phyloP scores from a whole-genome alignment of 2,329 filamentous ascomycete species.

The Colletotrichum sp. region DNA sequence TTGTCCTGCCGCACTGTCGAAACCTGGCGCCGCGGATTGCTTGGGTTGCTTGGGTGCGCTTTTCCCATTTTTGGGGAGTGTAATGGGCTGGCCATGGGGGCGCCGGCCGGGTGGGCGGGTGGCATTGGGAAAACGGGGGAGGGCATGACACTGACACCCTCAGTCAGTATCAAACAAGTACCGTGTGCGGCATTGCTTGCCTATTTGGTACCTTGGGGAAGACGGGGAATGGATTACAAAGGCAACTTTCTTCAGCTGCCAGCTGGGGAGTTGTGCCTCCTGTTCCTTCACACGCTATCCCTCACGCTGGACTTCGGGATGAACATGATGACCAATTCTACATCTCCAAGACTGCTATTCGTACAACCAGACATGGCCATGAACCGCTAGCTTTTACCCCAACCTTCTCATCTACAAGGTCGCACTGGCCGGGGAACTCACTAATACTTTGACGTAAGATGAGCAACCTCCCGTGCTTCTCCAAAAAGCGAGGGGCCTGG shows the following conservation, averaged over 20 bases:
- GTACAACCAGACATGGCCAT: neutral
- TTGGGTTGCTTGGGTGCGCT: neutral
- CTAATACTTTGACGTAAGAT: neutral
- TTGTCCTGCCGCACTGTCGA: constrained; percentile 9
- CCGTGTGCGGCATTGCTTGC: neutral
- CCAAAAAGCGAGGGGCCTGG: neutral
- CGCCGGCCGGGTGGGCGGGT: neutral
- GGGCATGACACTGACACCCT: neutral
- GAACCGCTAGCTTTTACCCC: neutral
- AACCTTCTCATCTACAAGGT: neutral
- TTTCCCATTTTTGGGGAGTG: neutral
- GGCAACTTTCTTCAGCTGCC: neutral
- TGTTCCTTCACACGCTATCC: neutral
- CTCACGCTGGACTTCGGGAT: neutral
- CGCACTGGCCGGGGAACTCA: neutral
- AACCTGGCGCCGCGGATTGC: constrained; percentile 1
- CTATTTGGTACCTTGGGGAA: neutral
- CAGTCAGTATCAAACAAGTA: neutral
- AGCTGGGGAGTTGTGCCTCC: neutral
- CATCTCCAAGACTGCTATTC: neutral
- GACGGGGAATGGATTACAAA: neutral
- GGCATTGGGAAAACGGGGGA: neutral
- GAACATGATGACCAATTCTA: neutral
- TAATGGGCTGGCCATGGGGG: neutral
- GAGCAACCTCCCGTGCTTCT: neutral